Evolutionary conservation across 306 rosid genomes (phyloP).

Genomic region (Lotus japonicus): DNA sequence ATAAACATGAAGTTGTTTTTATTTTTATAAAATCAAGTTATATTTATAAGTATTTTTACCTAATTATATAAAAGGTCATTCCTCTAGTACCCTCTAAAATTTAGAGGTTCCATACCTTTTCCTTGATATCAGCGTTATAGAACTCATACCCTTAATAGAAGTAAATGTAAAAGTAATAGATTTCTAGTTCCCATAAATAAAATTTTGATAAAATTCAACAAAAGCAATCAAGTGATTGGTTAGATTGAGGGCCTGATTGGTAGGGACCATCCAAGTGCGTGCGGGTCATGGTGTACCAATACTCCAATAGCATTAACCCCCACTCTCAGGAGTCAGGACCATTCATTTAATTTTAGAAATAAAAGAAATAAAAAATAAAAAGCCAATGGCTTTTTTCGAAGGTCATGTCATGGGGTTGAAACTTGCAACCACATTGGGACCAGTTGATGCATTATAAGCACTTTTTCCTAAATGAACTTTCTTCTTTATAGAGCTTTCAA

Average conservation of each 20-base stretch:
- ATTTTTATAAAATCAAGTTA: too few relatives aligned
- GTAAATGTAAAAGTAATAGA: too few relatives aligned
- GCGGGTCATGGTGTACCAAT: neutral
- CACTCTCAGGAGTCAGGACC: too few relatives aligned
- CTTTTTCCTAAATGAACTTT: constrained; percentile 18
- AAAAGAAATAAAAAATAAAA: neutral
- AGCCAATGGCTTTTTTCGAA: constrained; percentile 26
- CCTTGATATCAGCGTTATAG: too few relatives aligned
- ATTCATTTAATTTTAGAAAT: too few relatives aligned
- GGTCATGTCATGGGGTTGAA: constrained; percentile 10
- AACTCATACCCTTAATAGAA: too few relatives aligned
- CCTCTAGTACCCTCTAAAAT: too few relatives aligned
- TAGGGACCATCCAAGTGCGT: neutral
- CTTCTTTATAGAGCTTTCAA: neutral
- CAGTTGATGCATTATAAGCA: constrained; percentile 31
- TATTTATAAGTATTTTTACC: too few relatives aligned
- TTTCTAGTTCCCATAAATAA: neutral
- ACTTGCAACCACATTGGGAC: constrained; percentile 26
- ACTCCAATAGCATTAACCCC: neutral
- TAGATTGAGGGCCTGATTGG: constrained; percentile 10
- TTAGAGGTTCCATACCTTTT: too few relatives aligned
- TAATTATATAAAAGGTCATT: too few relatives aligned
- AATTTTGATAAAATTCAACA: neutral
- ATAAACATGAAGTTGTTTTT: too few relatives aligned
- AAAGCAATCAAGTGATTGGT: constrained; percentile 15